Conservation (phyloP, 1,139 yeast species). For the Suhomyces coccinellae region DNA sequence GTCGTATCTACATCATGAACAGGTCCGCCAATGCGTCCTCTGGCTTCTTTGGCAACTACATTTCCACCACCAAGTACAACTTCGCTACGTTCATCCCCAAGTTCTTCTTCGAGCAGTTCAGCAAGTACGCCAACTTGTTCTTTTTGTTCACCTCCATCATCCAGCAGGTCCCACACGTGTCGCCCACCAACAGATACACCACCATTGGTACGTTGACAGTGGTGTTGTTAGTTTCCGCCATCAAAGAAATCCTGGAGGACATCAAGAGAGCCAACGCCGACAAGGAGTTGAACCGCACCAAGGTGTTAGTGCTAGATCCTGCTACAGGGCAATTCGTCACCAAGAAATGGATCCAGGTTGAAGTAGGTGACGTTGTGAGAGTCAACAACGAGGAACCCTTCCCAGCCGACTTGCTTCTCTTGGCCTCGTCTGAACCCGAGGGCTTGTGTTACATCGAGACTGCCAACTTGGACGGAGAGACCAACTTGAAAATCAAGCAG, state of each 20-base stretch:
- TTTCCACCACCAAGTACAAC: slow-evolving; percentile 96
- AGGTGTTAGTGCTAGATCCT: slow-evolving; percentile 67
- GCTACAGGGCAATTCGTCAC: slow-evolving; percentile 58
- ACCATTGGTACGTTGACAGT: slow-evolving; percentile 88
- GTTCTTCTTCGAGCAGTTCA: slow-evolving; percentile 92
- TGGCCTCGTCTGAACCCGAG: slow-evolving; percentile 96
- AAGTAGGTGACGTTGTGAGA: slow-evolving; percentile 88
- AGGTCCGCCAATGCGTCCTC: slow-evolving; percentile 51
- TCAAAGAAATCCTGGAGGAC: slow-evolving; percentile 90
- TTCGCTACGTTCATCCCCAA: slow-evolving; percentile 92
- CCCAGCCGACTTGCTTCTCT: slow-evolving; percentile 86
- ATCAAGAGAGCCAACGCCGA: slow-evolving; percentile 87
- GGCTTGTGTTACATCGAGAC: slow-evolving; percentile 97
- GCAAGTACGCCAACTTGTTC: slow-evolving; percentile 94
- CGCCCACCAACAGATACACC: slow-evolving; percentile 95
- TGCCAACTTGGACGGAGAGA: slow-evolving; percentile 96
- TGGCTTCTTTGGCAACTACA: slow-evolving; percentile 77
- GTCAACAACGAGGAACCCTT: slow-evolving; percentile 87
- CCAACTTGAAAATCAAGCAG: slow-evolving; percentile 93
- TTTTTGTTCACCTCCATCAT: slow-evolving; percentile 89
- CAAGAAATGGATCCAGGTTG: slow-evolving; percentile 82
- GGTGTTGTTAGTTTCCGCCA: slow-evolving; percentile 85
- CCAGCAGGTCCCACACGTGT: slow-evolving; percentile 95
- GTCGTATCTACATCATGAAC: slow-evolving; percentile 71
- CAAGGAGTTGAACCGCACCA: slow-evolving; percentile 81